Evolutionary conservation across 768 basidiomycete genomes (phyloP).

Genomic region (Punctularia strigosozonata): DNA sequence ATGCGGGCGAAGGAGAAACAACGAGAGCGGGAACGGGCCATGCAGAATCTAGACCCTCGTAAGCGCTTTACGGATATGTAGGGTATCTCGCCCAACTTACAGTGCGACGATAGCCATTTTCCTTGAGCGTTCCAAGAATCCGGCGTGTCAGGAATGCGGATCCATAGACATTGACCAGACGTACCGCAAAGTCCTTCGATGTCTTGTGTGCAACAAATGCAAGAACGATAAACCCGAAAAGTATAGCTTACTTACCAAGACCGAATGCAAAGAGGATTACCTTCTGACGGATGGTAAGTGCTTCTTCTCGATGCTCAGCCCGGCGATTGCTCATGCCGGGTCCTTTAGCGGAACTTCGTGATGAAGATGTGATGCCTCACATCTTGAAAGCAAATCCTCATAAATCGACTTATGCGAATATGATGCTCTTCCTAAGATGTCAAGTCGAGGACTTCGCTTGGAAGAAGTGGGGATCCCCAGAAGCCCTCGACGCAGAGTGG

Average conservation of each 20-base stretch:
- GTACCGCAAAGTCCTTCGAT: slow-evolving; percentile 72
- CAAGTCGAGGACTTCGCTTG: slow-evolving; percentile 96
- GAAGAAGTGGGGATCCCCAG: slow-evolving; percentile 95
- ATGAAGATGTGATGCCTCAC: slow-evolving; percentile 87
- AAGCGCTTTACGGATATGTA: too few species aligned
- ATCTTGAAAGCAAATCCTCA: slow-evolving; percentile 91
- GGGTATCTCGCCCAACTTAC: too few species aligned
- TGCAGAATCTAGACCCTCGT: slow-evolving; percentile 71
- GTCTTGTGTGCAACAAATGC: slow-evolving; percentile 80
- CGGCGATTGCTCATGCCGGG: neutral
- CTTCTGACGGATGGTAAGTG: slow-evolving; percentile 81
- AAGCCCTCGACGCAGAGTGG: slow-evolving; percentile 83
- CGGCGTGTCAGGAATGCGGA: slow-evolving; percentile 77
- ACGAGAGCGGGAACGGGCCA: slow-evolving; percentile 65
- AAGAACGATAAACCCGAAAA: slow-evolving; percentile 85
- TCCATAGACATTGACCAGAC: slow-evolving; percentile 84
- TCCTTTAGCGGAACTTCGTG: slow-evolving; percentile 76
- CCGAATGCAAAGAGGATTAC: slow-evolving; percentile 98
- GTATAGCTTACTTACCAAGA: slow-evolving; percentile 93
- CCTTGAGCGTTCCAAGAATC: slow-evolving; percentile 62
- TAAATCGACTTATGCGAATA: slow-evolving; percentile 91
- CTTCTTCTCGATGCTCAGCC: neutral
- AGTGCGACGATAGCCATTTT: slow-evolving; percentile 47
- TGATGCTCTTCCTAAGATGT: slow-evolving; percentile 94
- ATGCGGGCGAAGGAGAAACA: slow-evolving; percentile 67